Base-by-base conservation (phyloP, 495 filamentous ascomycete species). In the Trichoderma orchidacearum region DNA sequence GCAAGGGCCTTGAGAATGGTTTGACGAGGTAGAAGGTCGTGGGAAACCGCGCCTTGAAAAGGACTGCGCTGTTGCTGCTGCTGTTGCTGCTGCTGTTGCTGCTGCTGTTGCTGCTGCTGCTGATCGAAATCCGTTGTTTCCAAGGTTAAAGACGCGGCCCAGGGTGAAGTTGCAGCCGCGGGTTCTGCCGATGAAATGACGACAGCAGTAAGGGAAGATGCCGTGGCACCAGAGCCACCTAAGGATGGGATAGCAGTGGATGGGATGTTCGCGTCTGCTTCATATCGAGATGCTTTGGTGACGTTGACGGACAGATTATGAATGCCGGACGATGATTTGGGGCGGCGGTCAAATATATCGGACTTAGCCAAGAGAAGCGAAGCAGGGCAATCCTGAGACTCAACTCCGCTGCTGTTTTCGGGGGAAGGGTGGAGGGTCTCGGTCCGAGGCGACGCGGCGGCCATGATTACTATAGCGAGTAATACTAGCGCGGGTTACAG, bases 1-100 rank as follows among this genome's bases (percentile, higher is more conserved):
- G 86, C 87, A 54, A 94, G 69, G n/a, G 89, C 87, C 65, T 93
- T 92, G 72, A 93, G 82, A 64, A 96, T 84, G 23, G 87, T 92
- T 70, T 92, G 90, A 27, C 85, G 82, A 25, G 89, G 87, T 57
- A 92, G 79, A 30, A 82, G 80, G 60, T 89, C 85, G 58, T 83
- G 77, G 12, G 86, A 86, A 36, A 3, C 21, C 11, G 41, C 41
- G 7, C 8, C 18, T 27, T 48, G 41, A 17, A 25, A 48, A 17
- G n/a, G 7, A 81, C 72, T 9, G 79, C 73, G 74, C 77, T 83
- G 65, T 80, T 83, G 51, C 72, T 75, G 65, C 80, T 84, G 60
- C 71, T 66, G 48, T 32, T 48, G 48, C 30, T 21, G 41, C 31
- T 6, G 11, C 35, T 31, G 28, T 12, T 34, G 13, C 15, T 54